A percentile compares a stretch with the other conserved stretches of the same genome.
Evolutionary conservation across 2,329 filamentous ascomycete species (phyloP).

Genomic region (Didymella lethalis): DNA sequence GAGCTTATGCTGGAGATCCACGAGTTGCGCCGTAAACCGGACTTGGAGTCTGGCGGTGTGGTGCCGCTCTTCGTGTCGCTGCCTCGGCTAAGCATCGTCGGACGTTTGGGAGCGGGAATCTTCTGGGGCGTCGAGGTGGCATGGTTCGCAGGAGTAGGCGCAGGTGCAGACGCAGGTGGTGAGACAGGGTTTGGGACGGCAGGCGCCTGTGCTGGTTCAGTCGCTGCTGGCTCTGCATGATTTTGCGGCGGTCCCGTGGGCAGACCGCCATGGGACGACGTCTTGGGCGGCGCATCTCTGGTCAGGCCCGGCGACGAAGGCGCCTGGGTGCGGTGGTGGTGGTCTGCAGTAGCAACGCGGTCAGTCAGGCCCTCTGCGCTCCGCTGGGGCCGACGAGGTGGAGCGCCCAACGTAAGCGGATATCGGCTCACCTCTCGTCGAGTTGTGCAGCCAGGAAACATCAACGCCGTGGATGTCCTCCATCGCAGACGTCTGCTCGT

Average conservation of each 20-base stretch:
- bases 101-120: constrained; percentile 46
- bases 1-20: constrained; percentile 95
- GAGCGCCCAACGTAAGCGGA: constrained; percentile 39
- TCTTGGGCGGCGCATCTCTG: constrained; percentile 46
- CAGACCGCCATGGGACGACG: constrained; percentile 46
- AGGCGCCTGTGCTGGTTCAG: constrained; percentile 23
- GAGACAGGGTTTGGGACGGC: constrained; percentile 28
- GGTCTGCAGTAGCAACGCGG: constrained; percentile 33
- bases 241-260: constrained; percentile 28
- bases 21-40: constrained; percentile 68
- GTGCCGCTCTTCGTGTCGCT: constrained; percentile 49
- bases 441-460: constrained; percentile 90
- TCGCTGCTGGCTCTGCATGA: constrained; percentile 28
- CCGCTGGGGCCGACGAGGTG: constrained; percentile 30
- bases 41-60: constrained; percentile 42
- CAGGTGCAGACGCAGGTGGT: constrained; percentile 32
- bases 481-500: constrained; percentile 60
- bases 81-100: constrained; percentile 53
- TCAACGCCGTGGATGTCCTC: constrained; percentile 84
- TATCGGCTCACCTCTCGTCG: constrained; percentile 73
- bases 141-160: constrained; percentile 27
- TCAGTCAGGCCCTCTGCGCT: constrained; percentile 33
- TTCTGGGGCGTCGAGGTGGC: constrained; percentile 37
- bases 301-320: constrained; percentile 47
- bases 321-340: constrained; percentile 49